Evolutionary conservation across 116 monocot genomes (phyloP).

Genomic region (Trichopus zeylanicus): DNA sequence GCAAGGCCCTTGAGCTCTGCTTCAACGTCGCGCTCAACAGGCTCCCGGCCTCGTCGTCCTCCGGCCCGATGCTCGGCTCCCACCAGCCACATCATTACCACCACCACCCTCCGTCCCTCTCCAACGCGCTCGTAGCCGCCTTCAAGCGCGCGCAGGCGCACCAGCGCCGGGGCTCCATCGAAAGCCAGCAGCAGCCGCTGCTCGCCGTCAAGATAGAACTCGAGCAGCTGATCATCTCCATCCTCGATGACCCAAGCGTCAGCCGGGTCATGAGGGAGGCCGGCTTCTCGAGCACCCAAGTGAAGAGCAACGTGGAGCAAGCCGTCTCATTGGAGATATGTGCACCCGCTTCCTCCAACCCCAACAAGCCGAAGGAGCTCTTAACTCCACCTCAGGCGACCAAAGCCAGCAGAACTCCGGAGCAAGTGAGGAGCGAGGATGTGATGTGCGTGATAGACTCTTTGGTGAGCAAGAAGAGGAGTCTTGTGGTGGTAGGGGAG

Average conservation of each 20-base stretch:
- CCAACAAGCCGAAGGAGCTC: constrained; percentile 29
- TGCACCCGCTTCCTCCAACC: constrained; percentile 15
- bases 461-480: constrained; percentile 28
- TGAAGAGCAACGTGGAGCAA: constrained; percentile 80
- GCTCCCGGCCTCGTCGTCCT: constrained; percentile 49
- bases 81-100: constrained; percentile 15
- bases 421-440: constrained; percentile 29
- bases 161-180: constrained; percentile 76
- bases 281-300: constrained; percentile 91
- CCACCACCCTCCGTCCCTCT: constrained; percentile 40
- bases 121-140: constrained; percentile 78
- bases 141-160: constrained; percentile 86
- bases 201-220: constrained; percentile 77
- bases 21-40: constrained; percentile 92
- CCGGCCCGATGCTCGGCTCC: constrained; percentile 29
- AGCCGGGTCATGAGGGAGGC: constrained; percentile 96
- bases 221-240: constrained; percentile 84
- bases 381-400: neutral
- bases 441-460: constrained; percentile 39
- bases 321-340: constrained; percentile 34
- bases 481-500: constrained; percentile 73
- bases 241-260: constrained; percentile 94
- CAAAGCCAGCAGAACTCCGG: neutral
- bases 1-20: constrained; percentile 89
- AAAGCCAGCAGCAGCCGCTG: constrained; percentile 72